A percentile compares a stretch with the other conserved stretches of the same genome.
Conservation (phyloP, 768 basidiomycete genomes). For the Boletellus sp. region DNA sequence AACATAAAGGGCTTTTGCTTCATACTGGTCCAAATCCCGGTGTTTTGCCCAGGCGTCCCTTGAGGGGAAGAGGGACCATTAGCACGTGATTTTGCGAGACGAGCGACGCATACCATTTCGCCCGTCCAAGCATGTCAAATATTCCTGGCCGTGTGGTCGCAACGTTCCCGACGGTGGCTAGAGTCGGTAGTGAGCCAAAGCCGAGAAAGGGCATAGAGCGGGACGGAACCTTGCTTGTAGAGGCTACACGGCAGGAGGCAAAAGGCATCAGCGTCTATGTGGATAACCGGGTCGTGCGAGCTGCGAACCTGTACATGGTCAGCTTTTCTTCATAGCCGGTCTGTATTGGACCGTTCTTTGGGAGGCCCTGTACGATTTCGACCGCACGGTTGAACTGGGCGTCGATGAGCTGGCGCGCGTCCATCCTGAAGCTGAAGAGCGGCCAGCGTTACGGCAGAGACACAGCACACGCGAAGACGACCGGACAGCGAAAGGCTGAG, state of each 20-base stretch:
- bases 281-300: not conserved
- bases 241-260: conserved; percentile 46
- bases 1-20: conserved; percentile 89
- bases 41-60: conserved; percentile 98
- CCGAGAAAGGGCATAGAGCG: not conserved
- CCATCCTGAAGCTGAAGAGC: conserved; percentile 37
- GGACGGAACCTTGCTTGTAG: conserved; percentile 81
- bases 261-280: conserved; percentile 7
- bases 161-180: conserved; percentile 91
- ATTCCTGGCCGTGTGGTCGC: conserved; percentile 74
- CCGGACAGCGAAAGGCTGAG: not conserved
- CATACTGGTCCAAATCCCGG: conserved; percentile 68
- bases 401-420: conserved; percentile 65
- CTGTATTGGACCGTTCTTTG: conserved; percentile 93
- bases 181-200: conserved; percentile 4
- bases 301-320: conserved; percentile 78
- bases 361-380: conserved; percentile 87
- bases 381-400: conserved; percentile 92
- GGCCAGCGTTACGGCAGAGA: not conserved
- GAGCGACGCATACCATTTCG: conserved; percentile 70
- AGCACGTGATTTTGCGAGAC: conserved; percentile 20
- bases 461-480: not conserved
- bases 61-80: not conserved
- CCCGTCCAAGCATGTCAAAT: conserved; percentile 87
- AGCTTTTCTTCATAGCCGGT: conserved; percentile 95